phyloP scores from a whole-genome alignment of 1,139 yeast species.

The Suhomyces guaymorum region DNA sequence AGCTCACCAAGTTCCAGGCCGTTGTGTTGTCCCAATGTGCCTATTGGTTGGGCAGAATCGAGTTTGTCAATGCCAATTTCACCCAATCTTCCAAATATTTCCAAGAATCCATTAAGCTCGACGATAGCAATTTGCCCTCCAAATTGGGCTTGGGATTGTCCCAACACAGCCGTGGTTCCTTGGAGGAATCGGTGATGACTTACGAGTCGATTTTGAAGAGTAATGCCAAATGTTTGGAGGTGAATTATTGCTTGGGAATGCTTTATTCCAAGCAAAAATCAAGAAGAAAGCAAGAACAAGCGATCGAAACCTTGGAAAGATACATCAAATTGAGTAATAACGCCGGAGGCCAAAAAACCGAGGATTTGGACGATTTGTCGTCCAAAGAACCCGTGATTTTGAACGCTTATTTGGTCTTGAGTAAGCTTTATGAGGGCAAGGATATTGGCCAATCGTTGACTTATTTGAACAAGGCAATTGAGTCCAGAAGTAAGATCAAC shows the following conservation, averaged over 20 bases:
- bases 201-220: slow-evolving; percentile 73
- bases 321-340: slow-evolving; percentile 62
- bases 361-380: slow-evolving; percentile 28
- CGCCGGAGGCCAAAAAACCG: no score
- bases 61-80: slow-evolving; percentile 59
- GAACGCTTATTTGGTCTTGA: slow-evolving; percentile 67
- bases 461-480: slow-evolving; percentile 59
- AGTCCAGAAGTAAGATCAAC: slow-evolving; percentile 44
- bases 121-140: slow-evolving; percentile 65
- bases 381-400: slow-evolving; percentile 64
- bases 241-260: slow-evolving; percentile 72
- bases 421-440: slow-evolving; percentile 65
- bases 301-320: slow-evolving; percentile 68
- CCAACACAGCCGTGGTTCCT: slow-evolving; percentile 69
- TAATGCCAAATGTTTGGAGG: slow-evolving; percentile 73
- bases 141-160: slow-evolving; percentile 86
- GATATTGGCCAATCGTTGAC: slow-evolving; percentile 61
- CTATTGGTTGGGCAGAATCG: slow-evolving; percentile 84
- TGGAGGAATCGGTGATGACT: slow-evolving; percentile 83
- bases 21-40: slow-evolving; percentile 70
- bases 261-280: slow-evolving; percentile 58
- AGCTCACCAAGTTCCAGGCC: slow-evolving; percentile 31
- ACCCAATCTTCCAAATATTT: slow-evolving; percentile 71
- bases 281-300: slow-evolving; percentile 41
- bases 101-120: slow-evolving; percentile 66